Evolutionary conservation across 352 stramenopile species (phyloP).

Genomic region (Pythium rhizo-oryzae): DNA sequence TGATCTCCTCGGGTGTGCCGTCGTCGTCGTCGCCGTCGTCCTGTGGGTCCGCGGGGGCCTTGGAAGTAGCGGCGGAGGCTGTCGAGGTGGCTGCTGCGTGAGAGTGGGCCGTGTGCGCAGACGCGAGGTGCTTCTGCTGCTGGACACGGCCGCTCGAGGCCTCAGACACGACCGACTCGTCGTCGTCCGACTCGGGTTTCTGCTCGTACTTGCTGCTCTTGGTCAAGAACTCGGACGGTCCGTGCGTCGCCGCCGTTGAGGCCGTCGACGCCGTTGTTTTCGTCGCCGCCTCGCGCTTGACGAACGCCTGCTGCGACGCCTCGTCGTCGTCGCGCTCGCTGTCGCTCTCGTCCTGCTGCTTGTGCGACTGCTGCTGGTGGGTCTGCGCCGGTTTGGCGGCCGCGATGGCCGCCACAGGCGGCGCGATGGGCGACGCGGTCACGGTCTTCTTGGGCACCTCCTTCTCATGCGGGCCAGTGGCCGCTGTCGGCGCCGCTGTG

Average conservation of each 20-base stretch:
- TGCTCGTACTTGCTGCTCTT: slow-evolving; percentile 26
- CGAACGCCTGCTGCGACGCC: no score
- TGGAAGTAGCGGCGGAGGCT: neutral
- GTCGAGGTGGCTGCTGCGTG: neutral
- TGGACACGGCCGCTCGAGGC: slow-evolving; percentile 22
- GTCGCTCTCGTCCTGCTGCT: slow-evolving; percentile 29
- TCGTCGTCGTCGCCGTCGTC: slow-evolving; percentile 40
- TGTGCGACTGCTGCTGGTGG: slow-evolving; percentile 15
- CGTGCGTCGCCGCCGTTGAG: neutral
- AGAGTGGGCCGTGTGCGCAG: neutral
- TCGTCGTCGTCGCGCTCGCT: slow-evolving; percentile 17
- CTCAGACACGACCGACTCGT: slow-evolving; percentile 37
- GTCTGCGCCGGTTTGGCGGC: slow-evolving; percentile 4
- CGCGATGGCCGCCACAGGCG: slow-evolving; percentile 4
- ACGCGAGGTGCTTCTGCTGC: slow-evolving; percentile 16
- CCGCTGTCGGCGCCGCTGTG: neutral
- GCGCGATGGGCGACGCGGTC: slow-evolving; percentile 15
- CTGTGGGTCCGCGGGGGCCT: slow-evolving; percentile 24
- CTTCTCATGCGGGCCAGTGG: slow-evolving; percentile 12
- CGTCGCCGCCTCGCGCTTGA: neutral
- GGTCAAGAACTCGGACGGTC: slow-evolving; percentile 14
- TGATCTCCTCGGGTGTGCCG: slow-evolving; percentile 43
- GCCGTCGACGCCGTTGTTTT: neutral
- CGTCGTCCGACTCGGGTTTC: slow-evolving; percentile 50
- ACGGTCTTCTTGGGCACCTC: slow-evolving; percentile 18